phyloP scores from a whole-genome alignment of 805 yeast species.

The Cyberlindnera sargentensis region DNA sequence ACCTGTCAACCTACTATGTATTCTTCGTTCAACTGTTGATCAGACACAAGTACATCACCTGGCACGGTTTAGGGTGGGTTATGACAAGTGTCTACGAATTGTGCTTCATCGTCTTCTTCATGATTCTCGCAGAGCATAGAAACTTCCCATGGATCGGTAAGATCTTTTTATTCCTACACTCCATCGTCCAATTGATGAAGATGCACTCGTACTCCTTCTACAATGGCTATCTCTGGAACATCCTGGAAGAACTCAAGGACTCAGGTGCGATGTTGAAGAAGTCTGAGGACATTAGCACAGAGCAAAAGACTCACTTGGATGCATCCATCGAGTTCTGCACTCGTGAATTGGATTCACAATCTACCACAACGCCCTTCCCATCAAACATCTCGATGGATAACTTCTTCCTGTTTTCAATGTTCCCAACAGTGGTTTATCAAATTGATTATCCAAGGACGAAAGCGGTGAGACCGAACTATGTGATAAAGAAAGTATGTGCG shows the following conservation, averaged over 20 bases:
- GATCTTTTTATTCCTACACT: conserved; percentile 77
- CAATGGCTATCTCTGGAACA: conserved; percentile 82
- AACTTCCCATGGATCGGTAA: conserved; percentile 85
- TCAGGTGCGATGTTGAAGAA: conserved; percentile 39
- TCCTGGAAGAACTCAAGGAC: conserved; percentile 44
- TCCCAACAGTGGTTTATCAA: conserved; percentile 83
- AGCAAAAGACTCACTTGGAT: conserved; percentile 18
- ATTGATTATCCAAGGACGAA: conserved; percentile 75
- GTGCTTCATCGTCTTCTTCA: conserved; percentile 43
- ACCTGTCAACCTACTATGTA: conserved; percentile 55
- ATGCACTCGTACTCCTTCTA: conserved; percentile 90
- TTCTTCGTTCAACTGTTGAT: conserved; percentile 53
- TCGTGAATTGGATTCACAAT: conserved; percentile 61
- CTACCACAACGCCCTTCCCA: conserved; percentile 52
- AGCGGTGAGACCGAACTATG: conserved; percentile 60
- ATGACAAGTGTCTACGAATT: conserved; percentile 55
- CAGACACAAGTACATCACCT: conserved; percentile 37
- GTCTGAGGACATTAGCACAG: conserved; percentile 21
- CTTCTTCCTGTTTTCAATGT: conserved; percentile 77
- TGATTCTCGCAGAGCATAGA: conserved; percentile 46
- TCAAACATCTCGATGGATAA: conserved; percentile 54
- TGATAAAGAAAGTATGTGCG: conserved; percentile 64
- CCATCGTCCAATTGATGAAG: conserved; percentile 86
- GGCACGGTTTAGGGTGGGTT: conserved; percentile 63
- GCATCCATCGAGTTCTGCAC: conserved; percentile 58